Percentiles rank a stretch among this genome's conserved stretches.
These are phyloP conservation scores for Trichoderma sp. DNA, from an alignment of 2,329 filamentous ascomycete species.

Conservation along the genomic window DNA sequence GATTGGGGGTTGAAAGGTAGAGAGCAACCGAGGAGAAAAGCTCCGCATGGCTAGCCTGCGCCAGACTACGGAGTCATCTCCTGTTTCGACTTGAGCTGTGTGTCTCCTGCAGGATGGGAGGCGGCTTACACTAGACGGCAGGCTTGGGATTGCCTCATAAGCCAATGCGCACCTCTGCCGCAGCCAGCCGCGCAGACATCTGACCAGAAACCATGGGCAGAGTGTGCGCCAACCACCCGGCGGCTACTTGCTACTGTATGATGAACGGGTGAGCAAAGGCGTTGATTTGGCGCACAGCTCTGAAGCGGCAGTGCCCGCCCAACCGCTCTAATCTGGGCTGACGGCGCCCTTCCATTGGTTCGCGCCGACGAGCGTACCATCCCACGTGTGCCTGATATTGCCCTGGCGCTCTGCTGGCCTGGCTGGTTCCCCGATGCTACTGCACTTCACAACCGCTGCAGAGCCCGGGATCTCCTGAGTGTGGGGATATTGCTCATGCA, in stretches of 20 bases:
- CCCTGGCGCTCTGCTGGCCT: slow-evolving; percentile 17
- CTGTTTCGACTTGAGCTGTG: slow-evolving; percentile 13
- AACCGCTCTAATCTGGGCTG: slow-evolving; percentile 5
- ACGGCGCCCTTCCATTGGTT: slow-evolving; percentile 12
- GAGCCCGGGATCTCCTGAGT: slow-evolving; percentile 19
- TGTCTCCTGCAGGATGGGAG: background rate
- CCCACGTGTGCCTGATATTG: slow-evolving; percentile 24
- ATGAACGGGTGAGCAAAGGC: background rate
- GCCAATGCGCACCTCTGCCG: background rate
- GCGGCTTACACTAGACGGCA: background rate
- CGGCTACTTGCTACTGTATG: background rate
- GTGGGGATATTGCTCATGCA: slow-evolving; percentile 2
- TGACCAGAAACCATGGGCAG: background rate
- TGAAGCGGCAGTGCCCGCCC: slow-evolving; percentile 24
- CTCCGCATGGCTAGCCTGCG: slow-evolving; percentile 15
- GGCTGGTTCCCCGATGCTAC: slow-evolving; percentile 19
- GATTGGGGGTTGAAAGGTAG: slow-evolving; percentile 11
- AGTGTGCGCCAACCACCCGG: background rate
- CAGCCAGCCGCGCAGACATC: background rate
- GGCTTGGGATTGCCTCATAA: background rate
- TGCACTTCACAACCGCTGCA: background rate
- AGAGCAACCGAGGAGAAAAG: background rate
- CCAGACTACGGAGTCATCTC: slow-evolving; percentile 3
- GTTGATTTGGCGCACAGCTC: background rate
- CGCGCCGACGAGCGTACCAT: slow-evolving; percentile 12